Evolutionary conservation across 768 basidiomycete species (phyloP), one percentile per base, ranked within the genome.

Genomic region (Phaeotremella skinneri): DNA sequence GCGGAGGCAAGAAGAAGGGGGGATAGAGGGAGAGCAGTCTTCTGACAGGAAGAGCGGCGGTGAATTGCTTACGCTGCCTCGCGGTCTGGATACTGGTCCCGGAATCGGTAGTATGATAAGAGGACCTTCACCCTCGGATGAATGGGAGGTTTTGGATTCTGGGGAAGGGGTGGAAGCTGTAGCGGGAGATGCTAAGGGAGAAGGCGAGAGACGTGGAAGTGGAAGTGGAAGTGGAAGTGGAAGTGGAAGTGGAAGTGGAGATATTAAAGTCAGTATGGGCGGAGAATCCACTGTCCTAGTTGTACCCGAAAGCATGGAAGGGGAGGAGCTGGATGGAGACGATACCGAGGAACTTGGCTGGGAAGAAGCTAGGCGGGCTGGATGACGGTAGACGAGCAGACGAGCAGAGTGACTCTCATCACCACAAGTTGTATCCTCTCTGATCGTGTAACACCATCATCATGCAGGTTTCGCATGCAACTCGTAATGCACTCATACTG

Each of bases 1-100:
- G 70, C 70, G 68, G 68, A 20, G 21, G 11, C 7, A 45, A 7
- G 70, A 72, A 65, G 60, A 54, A 29, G 34, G 48, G 34, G 48
- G 34, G 27, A 66, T 53, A 42, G 45, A 26, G 34, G 3, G 11
- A 11, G 37, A 43, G 51, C 14, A 0, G 4, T 30, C 26, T 23
- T 14, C 21, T 9, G 34, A 7, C n/a, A 32, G 25, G 13, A 48
- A 43, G 42, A 41, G 39, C n/a, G 55, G 34, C 31, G 29, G 34
- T 26, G 25, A 32, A 49, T 52, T n/a, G n/a, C n/a, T n/a, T n/a
- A n/a, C n/a, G n/a, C n/a, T n/a, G n/a, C n/a, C n/a, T n/a, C n/a
- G n/a, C n/a, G n/a, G n/a, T n/a, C n/a, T n/a, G n/a, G n/a, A n/a
- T n/a, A n/a, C n/a, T n/a, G n/a, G n/a, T n/a, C n/a, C n/a, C n/a